These are phyloP conservation scores for Leavenworthia alabamica DNA, from an alignment of 345 rosid species.

Conservation along the genomic window DNA sequence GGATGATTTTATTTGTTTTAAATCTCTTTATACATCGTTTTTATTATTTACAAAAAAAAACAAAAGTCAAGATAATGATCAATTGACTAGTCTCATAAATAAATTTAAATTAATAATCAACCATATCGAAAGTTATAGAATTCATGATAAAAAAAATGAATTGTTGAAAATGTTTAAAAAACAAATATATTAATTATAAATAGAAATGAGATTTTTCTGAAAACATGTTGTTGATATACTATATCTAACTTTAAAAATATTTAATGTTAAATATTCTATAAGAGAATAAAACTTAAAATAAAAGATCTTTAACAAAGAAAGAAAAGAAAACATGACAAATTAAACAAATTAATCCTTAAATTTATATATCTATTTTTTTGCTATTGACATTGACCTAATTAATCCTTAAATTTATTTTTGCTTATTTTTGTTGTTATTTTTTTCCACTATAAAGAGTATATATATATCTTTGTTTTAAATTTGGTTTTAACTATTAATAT, in stretches of 20 bases:
- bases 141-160: not conserved
- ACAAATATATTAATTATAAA: not conserved
- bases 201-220: not conserved
- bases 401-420: too few species aligned
- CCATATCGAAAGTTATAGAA: not conserved
- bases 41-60: not conserved
- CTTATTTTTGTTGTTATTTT: too few species aligned
- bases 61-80: not conserved
- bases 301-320: not conserved
- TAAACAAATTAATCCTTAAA: not conserved
- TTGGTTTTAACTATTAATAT: too few species aligned
- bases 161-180: too few species aligned
- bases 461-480: too few species aligned
- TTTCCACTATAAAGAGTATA: too few species aligned
- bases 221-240: not conserved
- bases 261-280: not conserved
- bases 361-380: too few species aligned
- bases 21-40: too few species aligned
- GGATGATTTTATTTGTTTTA: too few species aligned
- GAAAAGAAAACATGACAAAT: not conserved
- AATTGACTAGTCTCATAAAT: not conserved
- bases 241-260: not conserved
- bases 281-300: not conserved
- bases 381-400: too few species aligned
- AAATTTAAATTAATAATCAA: not conserved